Base-by-base conservation (phyloP, 192 early-diverging fungal genomes). In the Backusella tarrabulga region DNA sequence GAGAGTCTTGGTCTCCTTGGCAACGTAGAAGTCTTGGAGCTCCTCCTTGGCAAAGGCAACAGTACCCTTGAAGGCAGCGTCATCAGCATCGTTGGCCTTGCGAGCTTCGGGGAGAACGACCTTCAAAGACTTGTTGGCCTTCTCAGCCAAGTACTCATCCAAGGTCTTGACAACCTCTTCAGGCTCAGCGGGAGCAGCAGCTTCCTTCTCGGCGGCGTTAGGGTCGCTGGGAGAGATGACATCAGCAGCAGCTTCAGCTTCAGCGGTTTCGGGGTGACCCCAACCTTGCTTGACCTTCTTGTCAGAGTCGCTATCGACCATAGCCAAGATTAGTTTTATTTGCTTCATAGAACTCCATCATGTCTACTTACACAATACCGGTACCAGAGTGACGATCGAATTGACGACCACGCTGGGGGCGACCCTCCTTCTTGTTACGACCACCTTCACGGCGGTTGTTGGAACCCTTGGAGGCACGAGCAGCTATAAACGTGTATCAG, bases 271-370 rank as follows among this genome's bases (percentile, higher is more conserved):
- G 29, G 91, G 75, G 68, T 93, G 82, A 38, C 95, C 93, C 94
- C 94, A 95, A 44, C 90, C 91, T 80, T 92, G 91, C 81, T 88
- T 92, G 80, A 94, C 92, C 89, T 98, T 98, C 91, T 98, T 98
- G 44, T 93, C 93, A 63, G 91, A 91, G 82, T 96, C 95, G 67
- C 85, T 86, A 69, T 76, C 21, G 69, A 34, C 7, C 1, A 32
- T 44, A 26, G 12, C 32, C 32, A 32, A 23, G 1, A 75, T 32
- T 15, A 63, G 15, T 6, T 66, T 73, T 26, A 19, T 1, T 52
- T 44, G 36, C 34, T 42, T 44, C 1, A 21, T 71, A 26, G 15
- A 32, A 32, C 38, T n/a, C 9, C 5, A 4, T 21, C 40, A 44
- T 76, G 1, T n/a, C 7, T n/a, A 78, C 83, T 74, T 83, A 87